phyloP scores from a whole-genome alignment of 2,329 filamentous ascomycete species.

The Calonectria naviculata region DNA sequence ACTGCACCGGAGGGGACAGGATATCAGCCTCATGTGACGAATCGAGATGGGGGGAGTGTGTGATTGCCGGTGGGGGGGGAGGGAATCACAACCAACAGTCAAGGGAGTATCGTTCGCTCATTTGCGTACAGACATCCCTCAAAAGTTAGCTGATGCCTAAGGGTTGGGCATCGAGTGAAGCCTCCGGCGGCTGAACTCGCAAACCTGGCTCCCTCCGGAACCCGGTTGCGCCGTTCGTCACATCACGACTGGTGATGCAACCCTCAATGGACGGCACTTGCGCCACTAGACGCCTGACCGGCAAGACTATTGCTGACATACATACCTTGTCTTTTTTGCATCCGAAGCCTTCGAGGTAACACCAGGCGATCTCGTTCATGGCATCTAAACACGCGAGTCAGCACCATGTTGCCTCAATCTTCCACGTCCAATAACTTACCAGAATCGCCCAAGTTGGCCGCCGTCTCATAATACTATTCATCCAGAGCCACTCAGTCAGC shows the following conservation, averaged over 20 bases:
- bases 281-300: conserved; percentile 11
- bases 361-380: conserved; percentile 98
- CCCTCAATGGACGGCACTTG: conserved; percentile 6
- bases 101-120: conserved; percentile 4
- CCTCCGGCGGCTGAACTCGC: conserved; percentile 8
- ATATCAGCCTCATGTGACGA: conserved; percentile 62
- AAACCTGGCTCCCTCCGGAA: conserved; percentile 12
- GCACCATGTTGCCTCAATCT: conserved; percentile 16
- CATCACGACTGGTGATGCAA: conserved; percentile 12
- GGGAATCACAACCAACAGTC: conserved; percentile 1
- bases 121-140: conserved; percentile 38
- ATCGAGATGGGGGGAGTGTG: conserved; percentile 28
- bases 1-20: conserved; percentile 60
- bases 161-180: conserved; percentile 33
- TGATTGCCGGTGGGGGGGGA: conserved; percentile 17
- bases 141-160: conserved; percentile 49
- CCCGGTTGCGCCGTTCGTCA: conserved; percentile 1
- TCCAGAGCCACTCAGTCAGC: conserved; percentile 42
- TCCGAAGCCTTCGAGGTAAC: conserved; percentile 95
- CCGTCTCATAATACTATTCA: conserved; percentile 92
- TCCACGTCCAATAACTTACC: conserved; percentile 56
- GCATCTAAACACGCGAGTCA: conserved; percentile 70
- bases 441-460: conserved; percentile 93
- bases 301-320: conserved; percentile 38
- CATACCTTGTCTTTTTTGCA: conserved; percentile 98